These are phyloP conservation scores for Phaseolus coccineus DNA, from an alignment of 331 rosid genomes.

Conservation along the genomic window DNA sequence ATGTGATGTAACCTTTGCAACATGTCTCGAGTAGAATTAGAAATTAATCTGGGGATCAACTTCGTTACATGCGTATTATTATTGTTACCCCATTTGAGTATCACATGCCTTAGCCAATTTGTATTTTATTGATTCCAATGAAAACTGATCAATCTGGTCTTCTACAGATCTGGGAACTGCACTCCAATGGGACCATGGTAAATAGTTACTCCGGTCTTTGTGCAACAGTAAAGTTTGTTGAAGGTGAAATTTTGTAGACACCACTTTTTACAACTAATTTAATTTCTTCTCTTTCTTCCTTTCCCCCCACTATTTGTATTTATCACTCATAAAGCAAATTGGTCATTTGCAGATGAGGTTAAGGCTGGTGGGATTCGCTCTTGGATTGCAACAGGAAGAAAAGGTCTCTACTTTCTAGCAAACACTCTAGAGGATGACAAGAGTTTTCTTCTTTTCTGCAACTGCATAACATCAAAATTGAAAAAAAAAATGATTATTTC, in stretches of 20 bases:
- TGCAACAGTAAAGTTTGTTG: constrained; percentile 61
- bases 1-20: neutral
- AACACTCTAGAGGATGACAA: neutral
- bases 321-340: constrained; percentile 38
- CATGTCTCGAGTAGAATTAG: neutral
- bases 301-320: neutral
- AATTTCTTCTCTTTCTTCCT: neutral
- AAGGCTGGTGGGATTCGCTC: constrained; percentile 64
- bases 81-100: neutral
- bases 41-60: neutral
- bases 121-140: constrained; percentile 32
- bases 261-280: constrained; percentile 16
- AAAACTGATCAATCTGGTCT: constrained; percentile 45
- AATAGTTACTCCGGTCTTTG: constrained; percentile 86
- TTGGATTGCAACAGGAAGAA: constrained; percentile 87
- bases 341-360: constrained; percentile 61
- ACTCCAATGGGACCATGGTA: constrained; percentile 74
- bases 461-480: constrained; percentile 8
- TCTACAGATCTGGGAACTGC: constrained; percentile 83
- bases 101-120: constrained; percentile 11
- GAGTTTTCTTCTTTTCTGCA: neutral
- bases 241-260: constrained; percentile 55
- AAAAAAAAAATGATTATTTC: neutral
- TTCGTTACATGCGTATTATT: neutral
- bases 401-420: constrained; percentile 51